Evolutionary conservation across 2,329 filamentous ascomycete species (phyloP), one percentile per base, ranked within the genome.

Genomic region (Colletotrichum endophyticum): DNA sequence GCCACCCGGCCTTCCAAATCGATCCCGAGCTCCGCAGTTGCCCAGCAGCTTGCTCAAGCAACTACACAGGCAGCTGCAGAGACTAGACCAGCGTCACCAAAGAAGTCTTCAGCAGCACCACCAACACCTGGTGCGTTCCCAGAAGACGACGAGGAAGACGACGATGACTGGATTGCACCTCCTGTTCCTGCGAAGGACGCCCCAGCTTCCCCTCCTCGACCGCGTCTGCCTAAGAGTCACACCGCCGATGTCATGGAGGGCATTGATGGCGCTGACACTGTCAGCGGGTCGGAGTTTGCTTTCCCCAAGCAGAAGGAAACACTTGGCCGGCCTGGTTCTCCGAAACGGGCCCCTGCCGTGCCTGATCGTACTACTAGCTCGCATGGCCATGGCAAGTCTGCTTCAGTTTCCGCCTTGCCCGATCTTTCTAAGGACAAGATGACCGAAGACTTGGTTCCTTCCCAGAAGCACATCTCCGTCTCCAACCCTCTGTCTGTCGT

Each of bases 101-200:
- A 85, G 8, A 83, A 81, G 77, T 84, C 83, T 59, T 79, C 82
- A 36, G 75, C 79, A 8, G 75, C 82, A 2, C 79, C 80, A 9
- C 76, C 81, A 11, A 90, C 91, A 1, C 91, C 92, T 19, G 92
- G 91, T 8, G 90, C 91, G 16, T 93, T 93, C 79, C 91, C 92
- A 0, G 87, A 89, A 67, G 90, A 92, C 66, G 87, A 84, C 6
- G 82, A 80, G 13, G 81, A 83, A 16, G 87, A 89, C 64, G 90
- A 92, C 67, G 87, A 92, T 66, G 91, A 93, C 74, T 94, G 92
- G 92, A 92, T 93, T 79, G 87, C 91, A 8, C 89, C 91, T 5
- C 82, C 82, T 5, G 82, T 81, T n/a, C 83, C 77, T 72, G 75
- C 81, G 78, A 84, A 75, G 77, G 82, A 82, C 44, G 81, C 83